A percentile compares a stretch with the other conserved stretches of the same genome.
These are phyloP conservation scores for Citrullus amarus DNA, from an alignment of 306 rosid species.

Conservation along the genomic window DNA sequence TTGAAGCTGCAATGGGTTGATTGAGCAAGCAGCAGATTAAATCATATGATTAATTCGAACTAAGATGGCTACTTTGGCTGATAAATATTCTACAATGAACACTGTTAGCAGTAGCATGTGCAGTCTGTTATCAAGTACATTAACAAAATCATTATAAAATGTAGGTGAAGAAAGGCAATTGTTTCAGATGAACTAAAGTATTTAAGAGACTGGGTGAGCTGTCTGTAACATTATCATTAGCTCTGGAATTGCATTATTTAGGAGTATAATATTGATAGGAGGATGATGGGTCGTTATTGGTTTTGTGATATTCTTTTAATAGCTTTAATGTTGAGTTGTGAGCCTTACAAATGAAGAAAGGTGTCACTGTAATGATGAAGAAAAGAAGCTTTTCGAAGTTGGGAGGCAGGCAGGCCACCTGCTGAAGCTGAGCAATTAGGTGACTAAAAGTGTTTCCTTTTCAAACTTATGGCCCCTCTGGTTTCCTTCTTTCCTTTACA, in stretches of 20 bases:
- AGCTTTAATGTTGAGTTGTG: background rate
- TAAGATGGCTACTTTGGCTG: background rate
- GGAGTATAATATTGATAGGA: slow-evolving; percentile 1
- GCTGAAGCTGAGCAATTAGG: background rate
- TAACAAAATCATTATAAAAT: background rate
- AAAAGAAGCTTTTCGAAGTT: background rate
- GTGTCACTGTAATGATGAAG: slow-evolving; percentile 4
- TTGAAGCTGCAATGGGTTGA: background rate
- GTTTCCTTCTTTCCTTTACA: slow-evolving; percentile 1
- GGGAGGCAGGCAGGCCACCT: slow-evolving; percentile 11
- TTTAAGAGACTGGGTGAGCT: background rate
- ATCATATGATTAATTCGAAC: background rate
- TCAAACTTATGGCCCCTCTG: background rate
- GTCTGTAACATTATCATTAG: background rate
- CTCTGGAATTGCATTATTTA: background rate
- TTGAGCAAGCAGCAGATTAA: background rate
- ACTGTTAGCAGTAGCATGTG: background rate
- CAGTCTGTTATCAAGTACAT: background rate
- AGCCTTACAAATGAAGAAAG: slow-evolving; percentile 11
- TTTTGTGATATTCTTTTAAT: background rate
- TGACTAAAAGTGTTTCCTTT: background rate
- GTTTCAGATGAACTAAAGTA: background rate
- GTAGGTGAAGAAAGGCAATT: background rate
- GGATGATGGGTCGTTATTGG: slow-evolving; percentile 1
- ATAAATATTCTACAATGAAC: background rate